Evolutionary conservation across 202 grass and related monocot genomes (phyloP).

Genomic region (Carex arenaria): DNA sequence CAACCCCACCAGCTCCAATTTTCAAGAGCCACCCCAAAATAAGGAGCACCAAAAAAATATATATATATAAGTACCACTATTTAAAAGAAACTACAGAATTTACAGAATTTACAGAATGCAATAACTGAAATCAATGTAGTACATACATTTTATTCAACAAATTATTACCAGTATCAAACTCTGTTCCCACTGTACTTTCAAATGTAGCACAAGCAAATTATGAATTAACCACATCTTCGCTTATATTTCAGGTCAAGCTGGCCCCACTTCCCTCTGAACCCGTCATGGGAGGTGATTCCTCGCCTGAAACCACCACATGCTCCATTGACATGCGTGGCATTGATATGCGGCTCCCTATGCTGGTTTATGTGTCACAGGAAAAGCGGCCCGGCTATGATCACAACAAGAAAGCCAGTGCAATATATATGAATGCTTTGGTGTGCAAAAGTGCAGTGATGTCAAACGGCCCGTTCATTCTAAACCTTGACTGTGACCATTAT

Average conservation of each 20-base stretch:
- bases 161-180: not conserved
- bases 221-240: not conserved
- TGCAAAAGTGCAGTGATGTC: slow-evolving; percentile 83
- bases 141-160: too few species aligned
- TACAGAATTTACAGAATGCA: not conserved
- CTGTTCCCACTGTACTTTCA: not conserved
- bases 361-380: slow-evolving; percentile 82
- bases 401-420: slow-evolving; percentile 91
- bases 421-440: slow-evolving; percentile 90
- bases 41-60: slow-evolving; percentile 77
- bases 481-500: slow-evolving; percentile 96
- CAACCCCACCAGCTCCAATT: slow-evolving; percentile 90
- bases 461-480: slow-evolving; percentile 92
- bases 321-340: slow-evolving; percentile 68
- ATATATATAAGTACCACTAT: slow-evolving; percentile 48
- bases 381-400: slow-evolving; percentile 80
- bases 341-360: slow-evolving; percentile 83
- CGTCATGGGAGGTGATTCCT: slow-evolving; percentile 40
- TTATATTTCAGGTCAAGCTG: slow-evolving; percentile 56
- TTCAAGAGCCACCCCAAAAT: slow-evolving; percentile 82
- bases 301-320: slow-evolving; percentile 3
- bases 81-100: not conserved
- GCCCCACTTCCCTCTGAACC: slow-evolving; percentile 67
- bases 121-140: not conserved
- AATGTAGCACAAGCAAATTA: not conserved